Evolutionary conservation across 371 early-diverging fungal species (phyloP), one percentile per base, ranked within the genome.

Genomic region (Apophysomyces sp.): DNA sequence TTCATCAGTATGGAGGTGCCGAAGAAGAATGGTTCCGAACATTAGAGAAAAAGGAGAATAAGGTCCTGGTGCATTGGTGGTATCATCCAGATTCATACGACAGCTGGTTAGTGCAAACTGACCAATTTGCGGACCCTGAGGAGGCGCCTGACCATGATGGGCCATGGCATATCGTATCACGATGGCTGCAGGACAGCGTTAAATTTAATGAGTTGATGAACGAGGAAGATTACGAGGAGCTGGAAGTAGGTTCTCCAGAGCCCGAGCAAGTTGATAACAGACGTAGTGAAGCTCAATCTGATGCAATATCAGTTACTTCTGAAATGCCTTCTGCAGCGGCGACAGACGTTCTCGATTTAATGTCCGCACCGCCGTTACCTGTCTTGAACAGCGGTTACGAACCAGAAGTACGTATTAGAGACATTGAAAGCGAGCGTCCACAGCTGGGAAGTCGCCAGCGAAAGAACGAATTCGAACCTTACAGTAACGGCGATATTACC

Each of bases 11-110:
- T 30, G 76, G 73, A 32, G 65, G 77, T n/a, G 70, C 62, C 4
- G 87, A 86, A 55, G 86, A 86, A 58, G 89, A 85, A 52, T 90
- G 88, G 89, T 89, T 88, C 71, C 86, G 94, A 28, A 86, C 89
- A 24, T 67, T 93, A 39, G 89, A 88, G 57, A 89, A 86, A 63
- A 76, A 79, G 52, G 85, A 81, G 31, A 81, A 78, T n/a, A 80
- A 77, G 37, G 91, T 87, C 4, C 73, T 89, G 5, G 81, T 94
- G 0, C 94, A 94, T 68, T 89, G 91, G 86, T 89, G 91, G 88
- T 90, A 55, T 67, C 86, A 88, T 62, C 94, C 94, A 4, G 92
- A 91, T 64, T 92, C 94, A 4, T 87, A 87, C 66, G 94, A 94
- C 57, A 83, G 78, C 24, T 94, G 94, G 94, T 66, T 92, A 8